These are phyloP conservation scores for Euryodendron excelsum DNA, from an alignment of 148 eudicot genomes.

Conservation along the genomic window DNA sequence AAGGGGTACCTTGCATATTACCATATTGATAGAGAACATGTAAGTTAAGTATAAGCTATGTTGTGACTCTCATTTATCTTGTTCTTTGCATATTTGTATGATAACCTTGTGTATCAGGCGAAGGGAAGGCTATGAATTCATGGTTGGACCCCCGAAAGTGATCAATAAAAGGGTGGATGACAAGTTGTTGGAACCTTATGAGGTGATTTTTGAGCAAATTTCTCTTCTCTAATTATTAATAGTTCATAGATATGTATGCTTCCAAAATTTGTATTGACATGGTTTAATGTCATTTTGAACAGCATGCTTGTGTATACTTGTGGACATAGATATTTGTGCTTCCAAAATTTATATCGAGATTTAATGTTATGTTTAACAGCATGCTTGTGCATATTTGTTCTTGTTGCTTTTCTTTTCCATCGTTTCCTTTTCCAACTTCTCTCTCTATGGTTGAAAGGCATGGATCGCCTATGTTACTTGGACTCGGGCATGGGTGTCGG, in stretches of 20 bases:
- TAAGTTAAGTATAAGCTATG: constrained; percentile 31
- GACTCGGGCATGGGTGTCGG: too few relatives aligned
- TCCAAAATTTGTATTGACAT: neutral
- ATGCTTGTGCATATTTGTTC: neutral
- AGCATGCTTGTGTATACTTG: neutral
- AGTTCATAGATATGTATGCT: neutral
- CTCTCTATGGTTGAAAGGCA: neutral
- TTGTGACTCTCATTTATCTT: constrained; percentile 6
- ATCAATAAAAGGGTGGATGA: constrained; percentile 81
- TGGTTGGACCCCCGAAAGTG: constrained; percentile 99
- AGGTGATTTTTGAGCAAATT: constrained; percentile 43
- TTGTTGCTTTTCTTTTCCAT: constrained; percentile 5
- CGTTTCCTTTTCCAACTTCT: neutral
- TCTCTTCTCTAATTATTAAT: neutral
- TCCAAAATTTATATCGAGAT: too few relatives aligned
- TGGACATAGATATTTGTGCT: neutral
- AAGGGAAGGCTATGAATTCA: constrained; percentile 95
- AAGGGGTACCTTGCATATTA: constrained; percentile 93
- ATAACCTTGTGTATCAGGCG: constrained; percentile 50
- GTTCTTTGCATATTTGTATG: constrained; percentile 6
- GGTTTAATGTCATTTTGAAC: neutral
- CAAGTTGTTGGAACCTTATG: constrained; percentile 78
- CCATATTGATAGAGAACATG: constrained; percentile 98
- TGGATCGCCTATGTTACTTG: too few relatives aligned
- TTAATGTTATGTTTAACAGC: neutral